A percentile compares a stretch with the other conserved stretches of the same genome.
Evolutionary conservation across 495 filamentous ascomycete species (phyloP).

Genomic region (Cladorrhinum samala): DNA sequence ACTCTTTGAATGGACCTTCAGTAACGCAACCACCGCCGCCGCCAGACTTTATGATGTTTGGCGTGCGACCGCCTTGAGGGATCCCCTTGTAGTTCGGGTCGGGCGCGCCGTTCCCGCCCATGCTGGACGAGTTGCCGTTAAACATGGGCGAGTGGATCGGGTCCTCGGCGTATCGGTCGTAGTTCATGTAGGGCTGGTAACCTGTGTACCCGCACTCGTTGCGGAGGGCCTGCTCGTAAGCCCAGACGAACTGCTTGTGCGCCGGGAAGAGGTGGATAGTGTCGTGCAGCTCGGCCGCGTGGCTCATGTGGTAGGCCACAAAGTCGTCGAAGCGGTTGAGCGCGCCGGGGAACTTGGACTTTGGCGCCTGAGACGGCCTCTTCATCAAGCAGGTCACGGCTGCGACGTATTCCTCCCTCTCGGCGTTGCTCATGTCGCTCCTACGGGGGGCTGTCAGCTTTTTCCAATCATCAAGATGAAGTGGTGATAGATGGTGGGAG

Average conservation of each 20-base stretch:
- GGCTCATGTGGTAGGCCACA: conserved; percentile 42
- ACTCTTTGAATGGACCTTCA: conserved; percentile 46
- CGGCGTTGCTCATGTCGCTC: conserved; percentile 35
- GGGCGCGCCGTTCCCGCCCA: conserved; percentile 29
- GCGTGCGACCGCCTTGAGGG: neutral
- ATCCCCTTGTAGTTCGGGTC: conserved; percentile 9
- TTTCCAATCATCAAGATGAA: neutral
- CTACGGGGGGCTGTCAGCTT: too few relatives aligned
- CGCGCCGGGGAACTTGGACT: conserved; percentile 42
- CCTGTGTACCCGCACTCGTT: conserved; percentile 66
- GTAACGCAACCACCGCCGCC: conserved; percentile 60
- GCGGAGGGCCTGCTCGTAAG: conserved; percentile 60
- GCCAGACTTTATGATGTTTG: conserved; percentile 31
- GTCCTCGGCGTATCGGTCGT: conserved; percentile 35
- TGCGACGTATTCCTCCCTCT: conserved; percentile 48
- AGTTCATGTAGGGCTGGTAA: conserved; percentile 41
- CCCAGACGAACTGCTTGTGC: conserved; percentile 61
- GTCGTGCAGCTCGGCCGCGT: conserved; percentile 45
- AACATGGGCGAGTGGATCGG: conserved; percentile 33
- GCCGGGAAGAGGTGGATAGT: conserved; percentile 58
- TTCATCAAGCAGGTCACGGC: conserved; percentile 45
- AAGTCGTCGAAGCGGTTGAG: conserved; percentile 50
- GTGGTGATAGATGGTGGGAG: neutral
- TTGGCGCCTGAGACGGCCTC: conserved; percentile 35
- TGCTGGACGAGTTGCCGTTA: conserved; percentile 31